Evolutionary conservation across 345 rosid species (phyloP), one percentile per base, ranked within the genome.

Genomic region (Populus davidiana): DNA sequence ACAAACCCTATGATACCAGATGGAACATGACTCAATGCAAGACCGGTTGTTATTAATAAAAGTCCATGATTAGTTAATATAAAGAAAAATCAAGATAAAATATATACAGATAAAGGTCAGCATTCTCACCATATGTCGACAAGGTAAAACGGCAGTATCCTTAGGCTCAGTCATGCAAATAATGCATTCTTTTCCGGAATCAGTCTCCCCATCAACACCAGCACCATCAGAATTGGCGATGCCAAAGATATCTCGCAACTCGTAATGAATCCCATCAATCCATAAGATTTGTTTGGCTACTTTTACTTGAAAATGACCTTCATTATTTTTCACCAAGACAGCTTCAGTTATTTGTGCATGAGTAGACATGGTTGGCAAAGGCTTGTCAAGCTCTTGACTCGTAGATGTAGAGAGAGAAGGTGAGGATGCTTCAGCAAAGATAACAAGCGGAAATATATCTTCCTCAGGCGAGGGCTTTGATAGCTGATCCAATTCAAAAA

Each of bases 101-200:
- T 23, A 76, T 39, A 18, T 52, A 71, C 52, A 44, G 52, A 21
- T 20, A 7, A 54, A 71, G 43, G 29, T 52, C 56, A 35, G 59
- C 16, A 74, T 29, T 39, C 84, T 86, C 69, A 88, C 91, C 89
- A 88, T 79, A 80, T 88, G 88, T 68, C 89, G 74, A 72, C 91
- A 86, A 75, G 88, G 89, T 69, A 88, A 62, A 77, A 80, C 77
- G 36, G 85, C 79, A 0, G 89, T 88, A 72, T 82, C 85, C 76
- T 80, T 85, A 8, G 88, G 91, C 73, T 86, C 87, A 8, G 81
- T 81, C 82, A 83, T 74, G 85, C 89, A 88, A 64, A 88, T 86
- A 47, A 83, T 79, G 67, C 91, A 86, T 81, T 83, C 87, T 71
- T 81, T 79, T 41, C 84, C 86, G 7, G 87, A 68, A 39, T 78